Base-by-base conservation (phyloP, 2,329 filamentous ascomycete genomes). In the Cordyceps cateniannulata region DNA sequence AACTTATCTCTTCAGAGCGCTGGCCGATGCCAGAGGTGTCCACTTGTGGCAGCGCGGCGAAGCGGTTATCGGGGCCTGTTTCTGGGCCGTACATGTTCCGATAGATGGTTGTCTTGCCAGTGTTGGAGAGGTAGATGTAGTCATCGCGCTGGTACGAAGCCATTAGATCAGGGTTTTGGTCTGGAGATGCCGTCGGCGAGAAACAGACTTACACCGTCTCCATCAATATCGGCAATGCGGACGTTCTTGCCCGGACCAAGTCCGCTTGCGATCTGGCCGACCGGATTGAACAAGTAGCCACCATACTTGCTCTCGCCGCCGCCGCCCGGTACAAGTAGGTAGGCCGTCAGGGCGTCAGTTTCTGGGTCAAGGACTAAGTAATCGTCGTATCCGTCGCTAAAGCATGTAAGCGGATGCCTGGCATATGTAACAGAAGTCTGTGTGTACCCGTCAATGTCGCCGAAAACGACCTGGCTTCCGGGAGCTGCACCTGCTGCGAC, bases 181-280 rank as follows among this genome's bases (percentile, higher is more conserved):
- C 3, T 47, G 4, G 22, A 24, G 20, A 44, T 20, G n/a, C 18
- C 32, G 5, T 16, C 7, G 16, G 6, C 6, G 8, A 6, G 25
- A 27, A 14, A 1, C 24, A 1, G 6, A 58, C 63, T 59, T 55
- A 66, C 60, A 2, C 66, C 64, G n/a, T 68, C 67, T 5, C 67
- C 65, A 18, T 67, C 64, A 48, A 67, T 63, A 45, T 68, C 66
- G 5, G 64, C 65, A 44, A 68, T 60, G 20, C 66, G 42, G 1
- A 67, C 64, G 16, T 63, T 62, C 1, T 51, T 44, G 3, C 63
- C 66, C 1, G 62, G 63, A 3, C 64, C 65, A 0, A 66, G 59
- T 0, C 65, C 66, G 22, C 57, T 54, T 12, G 63, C 63, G 25
- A 66, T 62, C 8, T 49, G 25, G 12, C 63, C 64, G 12, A 56